Conservation (phyloP, 306 rosid species). For the Cicer bijugum region DNA sequence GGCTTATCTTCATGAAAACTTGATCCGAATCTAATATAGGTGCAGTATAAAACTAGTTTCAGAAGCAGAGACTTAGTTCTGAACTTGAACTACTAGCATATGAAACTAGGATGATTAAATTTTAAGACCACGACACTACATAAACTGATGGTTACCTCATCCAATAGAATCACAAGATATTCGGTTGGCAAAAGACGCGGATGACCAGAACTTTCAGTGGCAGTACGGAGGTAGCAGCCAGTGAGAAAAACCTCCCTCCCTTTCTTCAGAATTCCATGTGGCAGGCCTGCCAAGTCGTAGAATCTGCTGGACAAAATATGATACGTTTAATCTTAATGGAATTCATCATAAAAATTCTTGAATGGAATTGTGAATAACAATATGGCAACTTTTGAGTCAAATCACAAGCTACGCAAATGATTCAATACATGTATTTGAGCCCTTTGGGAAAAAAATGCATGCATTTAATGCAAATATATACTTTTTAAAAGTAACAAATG, state of each 20-base stretch:
- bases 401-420: not conserved
- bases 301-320: slow-evolving; percentile 58
- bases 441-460: not conserved
- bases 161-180: slow-evolving; percentile 76
- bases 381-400: slow-evolving; percentile 22
- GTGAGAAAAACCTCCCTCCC: slow-evolving; percentile 92
- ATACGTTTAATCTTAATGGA: slow-evolving; percentile 27
- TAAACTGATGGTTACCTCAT: slow-evolving; percentile 62
- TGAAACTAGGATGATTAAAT: slow-evolving; percentile 36
- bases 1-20: slow-evolving; percentile 30
- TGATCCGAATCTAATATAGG: not conserved
- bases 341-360: not conserved
- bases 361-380: slow-evolving; percentile 33
- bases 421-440: slow-evolving; percentile 5
- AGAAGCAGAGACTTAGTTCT: slow-evolving; percentile 24
- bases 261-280: slow-evolving; percentile 73
- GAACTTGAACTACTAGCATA: slow-evolving; percentile 17
- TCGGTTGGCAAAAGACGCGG: slow-evolving; percentile 91
- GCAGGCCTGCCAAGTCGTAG: slow-evolving; percentile 65
- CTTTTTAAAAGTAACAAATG: not conserved
- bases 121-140: slow-evolving; percentile 3
- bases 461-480: not conserved
- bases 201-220: slow-evolving; percentile 65
- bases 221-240: slow-evolving; percentile 89
- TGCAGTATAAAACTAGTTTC: slow-evolving; percentile 18